Base-by-base conservation (phyloP, 1,139 yeast species). In the Geotrichum restrictum region DNA sequence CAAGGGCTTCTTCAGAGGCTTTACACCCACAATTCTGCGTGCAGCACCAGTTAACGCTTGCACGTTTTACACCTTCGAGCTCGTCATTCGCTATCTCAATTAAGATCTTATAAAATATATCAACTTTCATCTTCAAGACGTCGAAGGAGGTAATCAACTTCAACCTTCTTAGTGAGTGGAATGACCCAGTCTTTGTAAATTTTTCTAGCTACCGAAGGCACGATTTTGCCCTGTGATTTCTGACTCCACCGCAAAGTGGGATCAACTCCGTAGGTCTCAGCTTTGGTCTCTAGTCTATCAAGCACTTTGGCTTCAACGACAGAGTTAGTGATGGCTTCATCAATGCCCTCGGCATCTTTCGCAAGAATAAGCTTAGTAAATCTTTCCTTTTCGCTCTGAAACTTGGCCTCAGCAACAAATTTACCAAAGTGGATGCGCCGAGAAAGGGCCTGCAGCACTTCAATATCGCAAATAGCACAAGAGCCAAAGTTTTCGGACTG, bases 21-120 rank as follows among this genome's bases (percentile, higher is more conserved):
- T 89, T 65, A 70, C 83, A 21, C 96, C 98, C 48, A 89, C 98
- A 1, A 81, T 91, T 58, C 74, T 91, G 61, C 83, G 98, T 70
- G 97, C 98, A 51, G 96, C 96, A 1, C 98, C 98, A 2, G 98
- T 95, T 16, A 91, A 91, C 65, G 98, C 96, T 49, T 95, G 95
- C 31, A 91, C 98, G 0, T 91, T 91, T 72, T 87, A 88, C 51
- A 88, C 94, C 10, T 91, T 91, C 66, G 98, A 91, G 70, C 69
- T 86, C 51, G 85, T 95, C 4, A 85, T 88, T 41, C 53, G 69
- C 47, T 60, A 61, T 48, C 49, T 66, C 48, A 68, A 65, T n/a
- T 63, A 54, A 10, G 31, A 18, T 2, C 22, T 46, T 41, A 31
- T 37, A 22, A 16, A 32, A 21, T 22, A 18, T 45, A 32, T 16